Conservation (phyloP, 768 basidiomycete genomes). For the Leccinum uliginosum region DNA sequence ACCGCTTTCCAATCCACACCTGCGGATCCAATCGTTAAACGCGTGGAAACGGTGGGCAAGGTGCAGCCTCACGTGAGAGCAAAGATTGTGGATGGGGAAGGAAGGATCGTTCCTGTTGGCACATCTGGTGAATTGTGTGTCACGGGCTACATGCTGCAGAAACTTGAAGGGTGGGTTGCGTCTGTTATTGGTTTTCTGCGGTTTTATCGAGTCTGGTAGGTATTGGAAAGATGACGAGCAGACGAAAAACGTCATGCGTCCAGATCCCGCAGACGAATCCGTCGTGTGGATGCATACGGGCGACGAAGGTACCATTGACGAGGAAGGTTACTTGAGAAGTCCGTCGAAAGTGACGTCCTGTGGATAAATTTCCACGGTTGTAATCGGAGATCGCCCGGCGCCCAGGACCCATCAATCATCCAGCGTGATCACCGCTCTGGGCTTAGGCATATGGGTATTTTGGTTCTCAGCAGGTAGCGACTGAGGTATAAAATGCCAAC, state of each 20-base stretch:
- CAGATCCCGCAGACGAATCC: conserved; percentile 45
- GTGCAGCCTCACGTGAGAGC: conserved; percentile 75
- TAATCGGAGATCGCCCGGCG: too few relatives aligned
- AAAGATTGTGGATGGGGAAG: conserved; percentile 57
- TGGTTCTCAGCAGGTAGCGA: too few relatives aligned
- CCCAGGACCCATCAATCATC: too few relatives aligned
- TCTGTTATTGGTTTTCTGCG: not conserved
- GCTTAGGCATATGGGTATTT: too few relatives aligned
- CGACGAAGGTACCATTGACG: conserved; percentile 77
- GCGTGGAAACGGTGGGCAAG: conserved; percentile 79
- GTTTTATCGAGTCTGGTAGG: conserved; percentile 32
- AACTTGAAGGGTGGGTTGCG: conserved; percentile 55
- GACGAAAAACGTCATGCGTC: conserved; percentile 54
- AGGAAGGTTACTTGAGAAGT: conserved; percentile 76
- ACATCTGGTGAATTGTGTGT: conserved; percentile 71
- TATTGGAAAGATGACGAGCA: conserved; percentile 77
- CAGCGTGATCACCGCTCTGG: too few relatives aligned
- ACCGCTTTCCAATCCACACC: conserved; percentile 70
- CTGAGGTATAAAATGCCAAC: too few relatives aligned
- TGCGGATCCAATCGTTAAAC: conserved; percentile 63
- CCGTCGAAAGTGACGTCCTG: too few relatives aligned
- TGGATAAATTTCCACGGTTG: too few relatives aligned
- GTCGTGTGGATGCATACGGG: conserved; percentile 81
- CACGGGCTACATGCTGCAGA: conserved; percentile 74
- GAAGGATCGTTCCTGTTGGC: conserved; percentile 65